These are phyloP conservation scores for Ogataea haglerorum DNA, from an alignment of 805 yeast genomes.

Conservation along the genomic window DNA sequence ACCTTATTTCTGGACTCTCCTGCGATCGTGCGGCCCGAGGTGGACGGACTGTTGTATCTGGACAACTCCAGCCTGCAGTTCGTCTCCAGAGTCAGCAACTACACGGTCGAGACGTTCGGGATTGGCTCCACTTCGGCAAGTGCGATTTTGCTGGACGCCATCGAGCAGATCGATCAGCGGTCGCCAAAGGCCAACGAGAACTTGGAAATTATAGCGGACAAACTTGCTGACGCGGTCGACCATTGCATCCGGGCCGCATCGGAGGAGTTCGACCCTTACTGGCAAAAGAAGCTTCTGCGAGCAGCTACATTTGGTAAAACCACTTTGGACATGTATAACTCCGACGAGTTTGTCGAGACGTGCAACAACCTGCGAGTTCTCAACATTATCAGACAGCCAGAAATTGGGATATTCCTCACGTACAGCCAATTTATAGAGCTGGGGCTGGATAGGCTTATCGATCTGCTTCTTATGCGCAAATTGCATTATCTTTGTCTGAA, in stretches of 20 bases:
- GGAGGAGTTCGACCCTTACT: slow-evolving; percentile 68
- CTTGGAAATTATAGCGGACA: slow-evolving; percentile 49
- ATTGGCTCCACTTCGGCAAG: slow-evolving; percentile 84
- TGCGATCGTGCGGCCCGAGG: slow-evolving; percentile 45
- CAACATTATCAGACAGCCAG: slow-evolving; percentile 62
- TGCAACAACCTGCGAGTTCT: slow-evolving; percentile 62
- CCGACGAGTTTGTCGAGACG: slow-evolving; percentile 59
- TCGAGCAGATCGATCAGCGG: slow-evolving; percentile 58
- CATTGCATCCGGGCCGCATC: slow-evolving; percentile 72
- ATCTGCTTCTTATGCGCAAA: slow-evolving; percentile 55
- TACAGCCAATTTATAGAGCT: slow-evolving; percentile 46
- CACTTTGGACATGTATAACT: slow-evolving; percentile 48
- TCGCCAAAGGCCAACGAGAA: slow-evolving; percentile 83
- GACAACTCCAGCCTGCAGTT: slow-evolving; percentile 57
- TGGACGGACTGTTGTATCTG: slow-evolving; percentile 72
- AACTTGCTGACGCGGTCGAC: slow-evolving; percentile 57
- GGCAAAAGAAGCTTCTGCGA: slow-evolving; percentile 76
- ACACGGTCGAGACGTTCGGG: slow-evolving; percentile 61
- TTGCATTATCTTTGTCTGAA: slow-evolving; percentile 61
- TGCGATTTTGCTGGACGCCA: slow-evolving; percentile 78
- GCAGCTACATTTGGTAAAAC: slow-evolving; percentile 90
- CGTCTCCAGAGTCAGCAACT: slow-evolving; percentile 56
- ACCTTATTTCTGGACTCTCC: slow-evolving; percentile 49
- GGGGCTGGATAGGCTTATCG: slow-evolving; percentile 56
- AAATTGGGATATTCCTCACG: slow-evolving; percentile 69